phyloP scores from a whole-genome alignment of 2,329 filamentous ascomycete genomes.

The Diaporthe destruens region DNA sequence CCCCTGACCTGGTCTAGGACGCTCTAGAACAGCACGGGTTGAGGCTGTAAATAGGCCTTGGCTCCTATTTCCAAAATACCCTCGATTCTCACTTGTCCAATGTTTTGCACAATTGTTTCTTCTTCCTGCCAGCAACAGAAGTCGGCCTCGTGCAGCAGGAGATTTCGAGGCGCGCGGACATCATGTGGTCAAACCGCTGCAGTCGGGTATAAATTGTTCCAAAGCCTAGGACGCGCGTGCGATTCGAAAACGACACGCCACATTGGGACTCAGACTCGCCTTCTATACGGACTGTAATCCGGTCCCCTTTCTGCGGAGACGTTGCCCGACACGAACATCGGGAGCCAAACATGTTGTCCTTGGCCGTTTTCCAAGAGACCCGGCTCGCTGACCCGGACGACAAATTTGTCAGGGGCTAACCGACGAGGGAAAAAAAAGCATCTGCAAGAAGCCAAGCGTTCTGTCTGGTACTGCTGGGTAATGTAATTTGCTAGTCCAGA shows the following conservation, averaged over 20 bases:
- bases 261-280: background rate
- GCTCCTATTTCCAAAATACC: conserved; percentile 4
- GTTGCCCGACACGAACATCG: background rate
- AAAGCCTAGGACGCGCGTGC: background rate
- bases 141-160: background rate
- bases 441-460: background rate
- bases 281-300: background rate
- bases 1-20: conserved; percentile 2
- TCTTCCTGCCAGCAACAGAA: background rate
- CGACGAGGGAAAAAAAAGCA: background rate
- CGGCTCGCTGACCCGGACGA: background rate
- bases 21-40: background rate
- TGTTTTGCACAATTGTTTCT: conserved; percentile 19
- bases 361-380: background rate
- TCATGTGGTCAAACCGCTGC: background rate
- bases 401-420: background rate
- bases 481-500: background rate
- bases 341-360: background rate
- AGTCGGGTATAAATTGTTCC: background rate
- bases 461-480: background rate
- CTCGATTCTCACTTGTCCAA: background rate
- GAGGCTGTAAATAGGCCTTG: conserved; percentile 7
- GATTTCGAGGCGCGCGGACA: conserved; percentile 3
- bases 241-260: background rate
- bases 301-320: background rate